Evolutionary conservation across 2,329 filamentous ascomycete species (phyloP), one percentile per base, ranked within the genome.

Genomic region (Sordariomycetes sp.): DNA sequence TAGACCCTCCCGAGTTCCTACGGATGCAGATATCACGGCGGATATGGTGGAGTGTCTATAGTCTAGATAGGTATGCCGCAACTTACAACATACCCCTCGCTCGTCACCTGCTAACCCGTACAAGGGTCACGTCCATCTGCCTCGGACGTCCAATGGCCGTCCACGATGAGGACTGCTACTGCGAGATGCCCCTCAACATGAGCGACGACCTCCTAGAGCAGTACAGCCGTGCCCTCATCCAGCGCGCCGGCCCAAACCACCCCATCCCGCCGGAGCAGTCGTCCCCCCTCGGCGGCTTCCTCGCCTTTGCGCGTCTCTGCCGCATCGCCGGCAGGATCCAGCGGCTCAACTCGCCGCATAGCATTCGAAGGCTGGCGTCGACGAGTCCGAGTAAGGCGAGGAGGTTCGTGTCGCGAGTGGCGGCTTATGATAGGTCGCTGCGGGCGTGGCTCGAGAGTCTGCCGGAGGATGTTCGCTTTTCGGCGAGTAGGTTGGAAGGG

Each of bases 31-130:
- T 67, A 24, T 64, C 63, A 1, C 58, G 64, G 5, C 61, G 66
- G 12, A 58, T 64, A n/a, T 67, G 66, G 66, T 67, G 66, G 66
- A 64, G 63, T 22, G 59, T 67, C 4, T 67, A 65, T 45, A 62
- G 61, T 36, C 61, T 67, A 1, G 66, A 67, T 32, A 59, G 64
- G 65, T 66, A 61, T 2, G 42, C 5, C 15, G 15, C 15, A 13
- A 17, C 12, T 39, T 55, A 50, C 12, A 10, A 25, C 17, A 22
- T n/a, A 56, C 7, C 51, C 8, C 10, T 35, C 15, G n/a, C n/a
- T 34, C 20, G 32, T 25, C 48, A n/a, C 35, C 1, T 22, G 2
- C 32, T 25, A 22, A 20, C 25, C 4, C 17, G 20, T 24, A 12
- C 17, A 4, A 52, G 65, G n/a, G 58, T 62, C 1, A 62, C 63